Conservation (phyloP, 2,329 filamentous ascomycete species). For the Sporothrix humicola region DNA sequence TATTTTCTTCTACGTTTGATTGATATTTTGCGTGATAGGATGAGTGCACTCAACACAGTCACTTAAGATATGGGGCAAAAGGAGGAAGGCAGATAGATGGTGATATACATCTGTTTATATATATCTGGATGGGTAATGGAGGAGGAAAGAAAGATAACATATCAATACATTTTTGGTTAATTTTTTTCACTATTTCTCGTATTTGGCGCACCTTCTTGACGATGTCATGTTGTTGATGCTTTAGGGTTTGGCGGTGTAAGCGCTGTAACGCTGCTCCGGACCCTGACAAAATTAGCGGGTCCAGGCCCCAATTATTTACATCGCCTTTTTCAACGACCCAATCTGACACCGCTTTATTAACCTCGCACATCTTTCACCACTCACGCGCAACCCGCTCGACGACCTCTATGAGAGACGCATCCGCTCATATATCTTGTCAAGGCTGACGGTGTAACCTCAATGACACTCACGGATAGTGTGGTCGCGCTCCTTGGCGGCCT, state of each 20-base stretch:
- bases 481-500: not conserved
- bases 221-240: not conserved
- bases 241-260: not conserved
- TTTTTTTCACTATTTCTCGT: not conserved
- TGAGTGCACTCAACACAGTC: not conserved
- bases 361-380: not conserved
- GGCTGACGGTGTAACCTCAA: not conserved
- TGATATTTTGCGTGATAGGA: not conserved
- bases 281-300: not conserved
- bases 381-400: not conserved
- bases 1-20: not conserved
- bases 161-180: not conserved
- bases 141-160: not conserved
- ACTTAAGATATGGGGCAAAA: conserved; percentile 7
- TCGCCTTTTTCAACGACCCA: not conserved
- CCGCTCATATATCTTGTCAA: too few species aligned
- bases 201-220: not conserved
- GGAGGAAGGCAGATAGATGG: not conserved
- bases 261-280: not conserved
- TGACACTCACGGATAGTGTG: not conserved
- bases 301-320: not conserved
- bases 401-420: not conserved
- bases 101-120: not conserved
- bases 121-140: not conserved
- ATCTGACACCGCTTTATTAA: not conserved